Evolutionary conservation across 176 grass and related monocot genomes (phyloP), one percentile per base, ranked within the genome.

Genomic region (Ensete glaucum): DNA sequence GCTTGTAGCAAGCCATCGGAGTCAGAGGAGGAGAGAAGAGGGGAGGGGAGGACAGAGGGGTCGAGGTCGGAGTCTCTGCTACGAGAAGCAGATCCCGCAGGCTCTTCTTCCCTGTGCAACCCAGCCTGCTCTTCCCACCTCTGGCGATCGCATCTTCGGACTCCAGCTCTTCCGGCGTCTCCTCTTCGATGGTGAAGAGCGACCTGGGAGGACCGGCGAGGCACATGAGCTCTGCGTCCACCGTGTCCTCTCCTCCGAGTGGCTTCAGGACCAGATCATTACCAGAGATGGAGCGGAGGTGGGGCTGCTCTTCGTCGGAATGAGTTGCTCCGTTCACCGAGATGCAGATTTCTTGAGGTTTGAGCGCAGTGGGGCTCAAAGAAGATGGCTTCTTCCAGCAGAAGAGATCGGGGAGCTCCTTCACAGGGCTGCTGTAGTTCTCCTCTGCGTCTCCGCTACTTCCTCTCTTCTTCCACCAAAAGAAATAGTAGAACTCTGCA

Each of bases 131-230:
- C 20, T 50, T 50, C 20, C n/a, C 16, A 43, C 34, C 34, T 43
- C 34, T 6, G 34, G 34, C 34, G 34, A 43, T 43, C 34, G 34
- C 34, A 1, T 53, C 69, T 11, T 72, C 69, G 0, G 69, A 14
- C 50, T 72, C 69, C 69, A 72, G 14, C 0, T 72, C 69, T 17
- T 72, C 69, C 50, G 20, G 17, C n/a, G 69, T 54, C 51, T 54
- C 69, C 69, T 72, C 69, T 17, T 72, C 22, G 69, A 71, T 71
- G 50, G 69, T 72, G 69, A 72, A 72, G 49, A 72, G 69, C 17
- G 22, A 53, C 50, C 51, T 72, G 9, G 69, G 50, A 20, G n/a
- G 69, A 14, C 69, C 69, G 17, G 69, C 50, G 50, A 53, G 50
- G 50, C 19, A 53, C 69, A 54, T 52, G 50, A 72, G 69, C 50